Conservation (phyloP, 129 eudicot genomes). For the Erigeron canadensis region DNA sequence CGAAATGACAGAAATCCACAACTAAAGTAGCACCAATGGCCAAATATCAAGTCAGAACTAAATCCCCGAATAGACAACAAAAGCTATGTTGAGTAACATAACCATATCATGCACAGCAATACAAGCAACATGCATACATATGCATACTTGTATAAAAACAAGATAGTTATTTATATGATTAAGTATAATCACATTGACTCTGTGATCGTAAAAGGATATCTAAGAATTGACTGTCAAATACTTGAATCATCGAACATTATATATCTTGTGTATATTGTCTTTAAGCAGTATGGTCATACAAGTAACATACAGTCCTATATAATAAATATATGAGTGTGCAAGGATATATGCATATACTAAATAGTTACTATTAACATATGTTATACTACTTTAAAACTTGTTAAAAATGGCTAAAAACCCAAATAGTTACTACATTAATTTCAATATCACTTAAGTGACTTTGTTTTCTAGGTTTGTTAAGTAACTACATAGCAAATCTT, state of each 20-base stretch:
- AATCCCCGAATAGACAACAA: not conserved
- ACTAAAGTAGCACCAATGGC: not conserved
- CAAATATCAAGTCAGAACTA: not conserved
- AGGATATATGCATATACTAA: too few species aligned
- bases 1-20: slow-evolving; percentile 16
- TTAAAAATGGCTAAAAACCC: slow-evolving; percentile 8
- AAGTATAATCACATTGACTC: too few species aligned
- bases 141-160: not conserved
- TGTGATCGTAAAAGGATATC: slow-evolving; percentile 24
- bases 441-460: not conserved
- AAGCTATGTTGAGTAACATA: slow-evolving; percentile 1
- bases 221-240: not conserved
- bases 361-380: not conserved
- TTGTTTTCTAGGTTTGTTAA: not conserved
- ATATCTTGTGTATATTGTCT: too few species aligned
- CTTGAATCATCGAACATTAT: not conserved
- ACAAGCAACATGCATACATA: slow-evolving; percentile 9
- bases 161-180: too few species aligned
- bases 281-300: too few species aligned
- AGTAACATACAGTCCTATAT: too few species aligned
- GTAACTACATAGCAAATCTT: slow-evolving; percentile 11
- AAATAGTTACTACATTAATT: slow-evolving; percentile 2
- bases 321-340: too few species aligned
- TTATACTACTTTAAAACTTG: not conserved
- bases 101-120: slow-evolving; percentile 1